These are phyloP conservation scores for Daldinia eschscholtzii DNA, from an alignment of 2,329 filamentous ascomycete genomes.

Conservation along the genomic window DNA sequence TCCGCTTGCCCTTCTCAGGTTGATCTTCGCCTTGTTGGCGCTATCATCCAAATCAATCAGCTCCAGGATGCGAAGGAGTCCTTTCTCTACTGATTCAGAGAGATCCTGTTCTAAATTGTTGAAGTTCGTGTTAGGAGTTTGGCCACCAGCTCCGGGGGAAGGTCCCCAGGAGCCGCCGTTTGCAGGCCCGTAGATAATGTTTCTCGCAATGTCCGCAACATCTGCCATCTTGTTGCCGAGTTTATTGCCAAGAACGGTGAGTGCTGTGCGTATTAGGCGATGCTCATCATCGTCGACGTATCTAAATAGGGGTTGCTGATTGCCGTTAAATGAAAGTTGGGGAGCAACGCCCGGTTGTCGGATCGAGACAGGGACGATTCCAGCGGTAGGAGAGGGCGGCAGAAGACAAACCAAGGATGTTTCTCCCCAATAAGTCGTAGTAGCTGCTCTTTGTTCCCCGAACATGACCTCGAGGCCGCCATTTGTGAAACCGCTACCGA, in stretches of 20 bases:
- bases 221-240: conserved; percentile 74
- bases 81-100: conserved; percentile 69
- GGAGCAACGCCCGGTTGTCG: conserved; percentile 60
- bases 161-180: conserved; percentile 54
- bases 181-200: conserved; percentile 66
- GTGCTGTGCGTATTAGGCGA: conserved; percentile 74
- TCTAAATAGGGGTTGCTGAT: conserved; percentile 70
- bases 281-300: conserved; percentile 80
- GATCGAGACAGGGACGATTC: conserved; percentile 78
- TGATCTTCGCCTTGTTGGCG: conserved; percentile 74
- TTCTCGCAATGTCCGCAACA: conserved; percentile 70
- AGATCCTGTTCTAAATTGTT: conserved; percentile 53
- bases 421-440: conserved; percentile 84
- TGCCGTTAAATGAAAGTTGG: conserved; percentile 55
- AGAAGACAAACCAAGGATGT: conserved; percentile 83
- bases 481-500: conserved; percentile 83
- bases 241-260: conserved; percentile 74
- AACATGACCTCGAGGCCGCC: conserved; percentile 86
- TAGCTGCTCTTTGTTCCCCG: conserved; percentile 73
- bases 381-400: conserved; percentile 76
- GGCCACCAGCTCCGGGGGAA: conserved; percentile 56
- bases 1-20: conserved; percentile 74
- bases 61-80: conserved; percentile 80
- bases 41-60: conserved; percentile 83
- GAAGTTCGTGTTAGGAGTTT: conserved; percentile 61